Base-by-base conservation (phyloP, 306 rosid species). In the Herpetospermum pedunculosum region DNA sequence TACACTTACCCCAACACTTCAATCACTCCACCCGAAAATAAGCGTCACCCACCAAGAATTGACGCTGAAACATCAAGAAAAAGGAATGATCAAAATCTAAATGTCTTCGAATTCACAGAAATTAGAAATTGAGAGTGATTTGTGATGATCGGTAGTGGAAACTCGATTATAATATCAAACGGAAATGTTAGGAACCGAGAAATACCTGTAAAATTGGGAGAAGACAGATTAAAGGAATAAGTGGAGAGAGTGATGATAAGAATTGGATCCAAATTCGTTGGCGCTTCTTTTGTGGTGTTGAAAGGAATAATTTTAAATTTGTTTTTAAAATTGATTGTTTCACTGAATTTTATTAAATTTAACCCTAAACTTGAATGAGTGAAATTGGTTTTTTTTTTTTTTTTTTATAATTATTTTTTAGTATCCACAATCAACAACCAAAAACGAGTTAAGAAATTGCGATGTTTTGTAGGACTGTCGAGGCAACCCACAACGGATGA, bases 251-350 rank as follows among this genome's bases (percentile, higher is more conserved):
- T 44, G 70, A 29, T 32, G 75, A 37, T 35, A 72, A 78, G 79
- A 82, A 84, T 75, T 35, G 76, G 90, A 85, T 84, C 83, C 90
- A 82, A 72, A 80, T 82, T 82, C 81, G 75, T 75, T 85, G 87
- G 85, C 88, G 88, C 88, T 82, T 75, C 80, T 78, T 85, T 73
- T 70, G 86, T 74, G 77, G 63, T 40, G 50, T 19, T 5, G 72
- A 38, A 38, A 23, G 18, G 72, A 68, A 68, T 68, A 68, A n/a
- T n/a, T n/a, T n/a, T n/a, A n/a, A n/a, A n/a, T n/a, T n/a, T n/a
- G n/a, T n/a, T n/a, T n/a, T n/a, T n/a, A n/a, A n/a, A n/a, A n/a
- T n/a, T n/a, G n/a, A n/a, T n/a, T n/a, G n/a, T n/a, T n/a, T n/a
- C n/a, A n/a, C n/a, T n/a, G n/a, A n/a, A n/a, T n/a, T n/a, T n/a